These are phyloP conservation scores for Candida frijolesensis DNA, from an alignment of 1,139 yeast species.

Conservation along the genomic window DNA sequence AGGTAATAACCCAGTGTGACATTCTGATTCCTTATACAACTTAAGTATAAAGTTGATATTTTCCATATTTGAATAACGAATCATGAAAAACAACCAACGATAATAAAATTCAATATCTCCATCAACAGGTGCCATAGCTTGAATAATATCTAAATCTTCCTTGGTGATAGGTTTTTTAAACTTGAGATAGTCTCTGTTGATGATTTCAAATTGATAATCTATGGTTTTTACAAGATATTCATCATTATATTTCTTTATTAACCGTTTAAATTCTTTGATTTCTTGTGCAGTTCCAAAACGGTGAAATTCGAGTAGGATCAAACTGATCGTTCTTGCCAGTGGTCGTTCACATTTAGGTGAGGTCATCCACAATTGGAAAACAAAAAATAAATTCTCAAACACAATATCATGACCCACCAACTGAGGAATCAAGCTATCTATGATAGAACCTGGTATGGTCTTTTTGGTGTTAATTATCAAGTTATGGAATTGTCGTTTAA, in stretches of 20 bases:
- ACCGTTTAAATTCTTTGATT: slow-evolving; percentile 23
- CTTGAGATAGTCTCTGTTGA: slow-evolving; percentile 27
- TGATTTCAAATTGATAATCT: slow-evolving; percentile 28
- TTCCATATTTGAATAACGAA: slow-evolving; percentile 21
- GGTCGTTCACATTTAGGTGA: slow-evolving; percentile 27
- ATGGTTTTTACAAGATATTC: slow-evolving; percentile 28
- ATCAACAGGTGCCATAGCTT: slow-evolving; percentile 9
- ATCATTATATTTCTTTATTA: slow-evolving; percentile 22
- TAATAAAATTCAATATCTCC: slow-evolving; percentile 15
- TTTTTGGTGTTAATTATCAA: slow-evolving; percentile 13
- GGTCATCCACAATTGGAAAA: slow-evolving; percentile 32
- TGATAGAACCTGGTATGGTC: slow-evolving; percentile 24
- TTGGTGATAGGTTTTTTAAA: slow-evolving; percentile 27
- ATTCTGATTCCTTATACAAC: slow-evolving; percentile 11
- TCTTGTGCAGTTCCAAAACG: slow-evolving; percentile 34
- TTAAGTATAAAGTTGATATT: slow-evolving; percentile 28
- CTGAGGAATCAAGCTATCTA: slow-evolving; percentile 31
- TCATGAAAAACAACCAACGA: slow-evolving; percentile 18
- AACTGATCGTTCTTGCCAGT: slow-evolving; percentile 29
- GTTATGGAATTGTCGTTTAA: slow-evolving; percentile 25
- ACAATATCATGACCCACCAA: slow-evolving; percentile 32
- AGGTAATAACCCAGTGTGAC: slow-evolving; percentile 1
- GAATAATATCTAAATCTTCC: slow-evolving; percentile 24
- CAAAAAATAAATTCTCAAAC: slow-evolving; percentile 32
- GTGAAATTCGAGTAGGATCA: slow-evolving; percentile 32